Percentiles rank a stretch among this genome's conserved stretches.
phyloP scores from a whole-genome alignment of 2,329 filamentous ascomycete genomes.

The Diplodia seriata region DNA sequence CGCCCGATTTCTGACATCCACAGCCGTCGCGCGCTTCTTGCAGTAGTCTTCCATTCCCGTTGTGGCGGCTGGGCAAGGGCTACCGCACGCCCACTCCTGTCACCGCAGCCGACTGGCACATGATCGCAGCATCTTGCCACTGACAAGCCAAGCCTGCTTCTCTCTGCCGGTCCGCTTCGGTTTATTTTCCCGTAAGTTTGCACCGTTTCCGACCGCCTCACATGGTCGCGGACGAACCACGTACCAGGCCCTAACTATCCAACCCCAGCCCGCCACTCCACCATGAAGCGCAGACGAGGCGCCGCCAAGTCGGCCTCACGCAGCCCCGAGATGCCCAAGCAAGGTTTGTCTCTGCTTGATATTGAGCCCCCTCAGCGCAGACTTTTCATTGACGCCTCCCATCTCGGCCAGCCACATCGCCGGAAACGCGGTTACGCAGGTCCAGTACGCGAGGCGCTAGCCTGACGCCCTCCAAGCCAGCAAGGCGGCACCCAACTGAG shows the following conservation, averaged over 20 bases:
- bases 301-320: slow-evolving; percentile 24
- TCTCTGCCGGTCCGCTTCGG: neutral
- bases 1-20: slow-evolving; percentile 15
- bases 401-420: slow-evolving; percentile 41
- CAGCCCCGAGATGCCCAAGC: slow-evolving; percentile 30
- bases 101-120: slow-evolving; percentile 4
- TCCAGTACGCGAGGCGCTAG: slow-evolving; percentile 45
- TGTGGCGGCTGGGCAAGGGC: slow-evolving; percentile 21
- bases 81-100: slow-evolving; percentile 21
- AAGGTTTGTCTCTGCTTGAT: slow-evolving; percentile 13
- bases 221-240: slow-evolving; percentile 25
- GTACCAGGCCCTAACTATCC: slow-evolving; percentile 14
- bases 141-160: neutral
- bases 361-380: neutral
- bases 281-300: slow-evolving; percentile 32
- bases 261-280: slow-evolving; percentile 11
- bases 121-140: slow-evolving; percentile 3
- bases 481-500: slow-evolving; percentile 53
- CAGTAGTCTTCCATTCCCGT: slow-evolving; percentile 10
- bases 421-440: slow-evolving; percentile 42
- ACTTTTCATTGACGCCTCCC: slow-evolving; percentile 27
- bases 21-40: slow-evolving; percentile 10
- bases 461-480: slow-evolving; percentile 44
- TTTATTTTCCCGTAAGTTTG: slow-evolving; percentile 18
- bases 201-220: slow-evolving; percentile 10